Evolutionary conservation across 768 basidiomycete genomes (phyloP), one percentile per base, ranked within the genome.

Genomic region (Kondoa malvinella): DNA sequence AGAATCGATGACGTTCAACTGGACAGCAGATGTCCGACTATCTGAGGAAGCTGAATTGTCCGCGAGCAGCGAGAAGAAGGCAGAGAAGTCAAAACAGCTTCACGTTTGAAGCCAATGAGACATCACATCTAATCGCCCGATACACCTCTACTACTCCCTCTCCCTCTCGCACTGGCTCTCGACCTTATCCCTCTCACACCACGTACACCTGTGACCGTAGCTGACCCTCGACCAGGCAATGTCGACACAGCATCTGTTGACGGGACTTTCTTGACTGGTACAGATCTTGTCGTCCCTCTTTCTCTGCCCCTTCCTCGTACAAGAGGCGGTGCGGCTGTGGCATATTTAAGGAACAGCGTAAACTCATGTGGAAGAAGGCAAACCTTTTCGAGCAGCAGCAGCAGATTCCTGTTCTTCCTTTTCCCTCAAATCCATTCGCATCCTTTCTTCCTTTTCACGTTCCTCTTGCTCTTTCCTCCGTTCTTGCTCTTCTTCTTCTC

Each of bases 401-500:
- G 40, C 40, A n/a, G n/a, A n/a, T 50, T 50, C 40, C 40, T 50
- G 40, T 50, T 50, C 40, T 50, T 50, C 40, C 40, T 50, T 50
- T 21, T 50, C 40, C 21, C 21, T 50, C 21, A 50, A 50, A 8
- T 50, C 40, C 21, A 8, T 50, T 21, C 40, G 40, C 40, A 50
- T 21, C 21, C 40, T 50, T 50, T 50, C 40, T 21, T 50, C n/a
- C n/a, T n/a, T n/a, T n/a, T n/a, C n/a, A n/a, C n/a, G 40, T 21
- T 50, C 40, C 40, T 50, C 40, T 50, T 50, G 8, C 40, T 50
- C 40, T 50, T 50, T 50, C 40, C 8, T 8, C 8, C 40, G 12
- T 50, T 60, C 34, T 60, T 65, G 69, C 29, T 67, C 68, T 56
- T 69, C 62, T 50, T 66, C 69, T 26, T 61, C 67, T 33, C 34